Conservation (phyloP, 2,329 filamentous ascomycete genomes). For the Xylariaceae sp. region DNA sequence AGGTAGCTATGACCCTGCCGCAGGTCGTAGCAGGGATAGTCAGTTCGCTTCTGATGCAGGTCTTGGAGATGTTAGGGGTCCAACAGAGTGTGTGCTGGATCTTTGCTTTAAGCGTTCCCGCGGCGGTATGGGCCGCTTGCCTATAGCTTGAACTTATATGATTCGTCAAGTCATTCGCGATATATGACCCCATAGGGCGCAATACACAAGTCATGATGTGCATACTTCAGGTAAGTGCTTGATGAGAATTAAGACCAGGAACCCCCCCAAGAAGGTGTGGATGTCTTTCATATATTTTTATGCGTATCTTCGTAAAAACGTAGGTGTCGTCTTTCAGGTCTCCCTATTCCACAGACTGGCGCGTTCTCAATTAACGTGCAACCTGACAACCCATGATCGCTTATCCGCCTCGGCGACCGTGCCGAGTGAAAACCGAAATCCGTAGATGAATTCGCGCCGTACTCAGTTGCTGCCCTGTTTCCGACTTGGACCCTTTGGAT, state of each 20-base stretch:
- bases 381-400: background rate
- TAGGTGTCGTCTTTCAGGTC: background rate
- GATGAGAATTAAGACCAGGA: background rate
- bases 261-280: no score
- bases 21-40: background rate
- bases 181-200: background rate
- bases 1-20: background rate
- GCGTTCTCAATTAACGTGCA: background rate
- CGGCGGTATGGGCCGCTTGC: constrained; percentile 3
- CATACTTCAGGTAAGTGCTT: background rate
- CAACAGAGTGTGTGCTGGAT: background rate
- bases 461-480: background rate
- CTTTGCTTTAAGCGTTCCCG: constrained; percentile 3
- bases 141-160: background rate
- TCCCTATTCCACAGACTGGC: background rate
- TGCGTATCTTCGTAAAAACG: background rate
- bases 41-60: background rate
- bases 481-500: background rate
- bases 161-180: background rate
- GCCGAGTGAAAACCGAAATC: background rate
- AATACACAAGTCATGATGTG: background rate
- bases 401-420: background rate
- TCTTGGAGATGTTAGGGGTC: background rate
- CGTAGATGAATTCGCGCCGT: background rate
- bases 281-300: background rate